phyloP scores from a whole-genome alignment of 306 rosid species.

The Senna tora region DNA sequence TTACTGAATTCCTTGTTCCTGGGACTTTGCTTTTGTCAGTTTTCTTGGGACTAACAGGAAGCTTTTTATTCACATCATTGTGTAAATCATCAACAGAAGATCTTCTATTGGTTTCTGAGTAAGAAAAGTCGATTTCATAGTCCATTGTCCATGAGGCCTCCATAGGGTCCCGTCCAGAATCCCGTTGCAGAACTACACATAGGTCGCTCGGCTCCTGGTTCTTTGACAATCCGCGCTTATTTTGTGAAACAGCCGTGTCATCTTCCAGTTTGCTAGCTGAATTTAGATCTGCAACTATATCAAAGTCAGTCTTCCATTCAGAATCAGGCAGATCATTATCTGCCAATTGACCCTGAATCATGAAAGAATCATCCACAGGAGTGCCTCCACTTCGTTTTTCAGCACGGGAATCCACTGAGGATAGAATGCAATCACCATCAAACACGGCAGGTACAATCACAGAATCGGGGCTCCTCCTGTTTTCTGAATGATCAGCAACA shows the following conservation, averaged over 20 bases:
- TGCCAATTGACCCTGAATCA: conserved; percentile 55
- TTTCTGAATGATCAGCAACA: conserved; percentile 47
- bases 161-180: conserved; percentile 45
- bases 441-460: conserved; percentile 32
- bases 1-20: conserved; percentile 39
- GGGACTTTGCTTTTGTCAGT: conserved; percentile 48
- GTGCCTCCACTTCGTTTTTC: conserved; percentile 41
- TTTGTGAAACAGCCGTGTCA: conserved; percentile 30
- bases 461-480: conserved; percentile 38
- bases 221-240: conserved; percentile 40
- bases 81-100: conserved; percentile 43
- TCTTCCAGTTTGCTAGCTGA: conserved; percentile 42
- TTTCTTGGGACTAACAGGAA: conserved; percentile 43
- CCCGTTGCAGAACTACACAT: conserved; percentile 54
- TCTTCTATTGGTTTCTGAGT: conserved; percentile 47
- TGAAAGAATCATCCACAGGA: conserved; percentile 64
- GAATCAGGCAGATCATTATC: conserved; percentile 43
- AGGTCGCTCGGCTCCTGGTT: conserved; percentile 57
- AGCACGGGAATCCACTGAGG: conserved; percentile 36
- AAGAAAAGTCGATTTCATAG: conserved; percentile 55
- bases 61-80: conserved; percentile 40
- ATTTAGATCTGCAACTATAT: conserved; percentile 51
- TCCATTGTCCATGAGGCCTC: conserved; percentile 50
- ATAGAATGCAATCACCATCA: conserved; percentile 41
- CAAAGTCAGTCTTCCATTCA: conserved; percentile 56